Evolutionary conservation across 768 basidiomycete species (phyloP), one percentile per base, ranked within the genome.

Genomic region (Boletus sensibilis): DNA sequence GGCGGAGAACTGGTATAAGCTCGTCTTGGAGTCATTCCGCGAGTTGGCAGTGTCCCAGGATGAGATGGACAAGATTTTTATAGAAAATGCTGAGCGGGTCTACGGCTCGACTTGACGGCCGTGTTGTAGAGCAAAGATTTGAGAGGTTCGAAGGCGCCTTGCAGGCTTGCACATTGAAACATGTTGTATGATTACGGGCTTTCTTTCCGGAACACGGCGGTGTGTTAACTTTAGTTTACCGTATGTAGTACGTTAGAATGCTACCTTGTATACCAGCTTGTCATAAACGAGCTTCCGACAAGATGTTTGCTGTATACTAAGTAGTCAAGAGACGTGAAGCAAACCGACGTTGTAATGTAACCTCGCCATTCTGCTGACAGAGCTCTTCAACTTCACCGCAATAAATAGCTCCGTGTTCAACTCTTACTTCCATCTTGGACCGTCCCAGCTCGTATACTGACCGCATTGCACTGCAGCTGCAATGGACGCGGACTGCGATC

Each of bases 41-140:
- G 92, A 93, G 71, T 75, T 93, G 44, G 88, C 85, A 8, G 78
- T 90, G 44, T 91, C 92, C 50, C 90, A 90, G 70, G 84, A 85
- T 34, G 83, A 79, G 23, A 76, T 94, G 55, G 85, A 94, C 65
- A 85, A 82, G 25, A 83, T 94, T 41, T 94, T 94, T 68, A 76
- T 63, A 39, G 64, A 67, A n/a, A 83, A 82, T 51, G 82, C 82
- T 16, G 61, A 70, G 55, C 65, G 63, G 20, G 73, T 82, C 21
- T 83, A 82, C 39, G 68, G 65, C 9, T 47, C 55, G 13, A 50
- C 37, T 51, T 71, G 55, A 68, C 31, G 27, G 50, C 40, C 13
- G 5, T 46, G 44, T 38, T 18, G 43, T 25, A 5, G 21, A 13
- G 11, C 20, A 35, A 49, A 5, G 29, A 14, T 14, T 29, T 23